Conservation (phyloP, 192 early-diverging fungal genomes). For the Backusella tuberculispora region DNA sequence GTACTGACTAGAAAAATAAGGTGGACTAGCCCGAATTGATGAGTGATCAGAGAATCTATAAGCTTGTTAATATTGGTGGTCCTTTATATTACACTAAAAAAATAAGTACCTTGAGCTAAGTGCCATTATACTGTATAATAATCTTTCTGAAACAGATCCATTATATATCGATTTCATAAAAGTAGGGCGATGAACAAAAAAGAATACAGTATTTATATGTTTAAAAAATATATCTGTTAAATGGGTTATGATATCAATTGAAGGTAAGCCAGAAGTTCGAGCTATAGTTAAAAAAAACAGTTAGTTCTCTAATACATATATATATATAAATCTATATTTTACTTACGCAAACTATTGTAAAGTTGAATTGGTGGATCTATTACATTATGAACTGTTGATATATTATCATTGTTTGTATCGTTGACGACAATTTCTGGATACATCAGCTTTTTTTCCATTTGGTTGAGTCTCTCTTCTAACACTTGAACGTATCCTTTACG, state of each 20-base stretch:
- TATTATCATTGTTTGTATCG: neutral
- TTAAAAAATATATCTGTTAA: conserved; percentile 53
- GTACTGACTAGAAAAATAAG: conserved; percentile 49
- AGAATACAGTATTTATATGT: conserved; percentile 47
- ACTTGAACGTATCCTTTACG: conserved; percentile 40
- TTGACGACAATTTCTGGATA: neutral
- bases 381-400: neutral
- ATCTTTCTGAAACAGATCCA: conserved; percentile 45
- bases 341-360: neutral
- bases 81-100: neutral
- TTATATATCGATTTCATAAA: conserved; percentile 47
- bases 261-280: conserved; percentile 26
- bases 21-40: conserved; percentile 46
- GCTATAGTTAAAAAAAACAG: neutral
- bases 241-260: conserved; percentile 48
- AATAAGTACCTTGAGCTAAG: conserved; percentile 40
- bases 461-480: conserved; percentile 31
- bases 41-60: conserved; percentile 46
- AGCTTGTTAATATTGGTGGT: neutral
- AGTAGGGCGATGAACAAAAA: conserved; percentile 50
- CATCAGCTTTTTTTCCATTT: conserved; percentile 18
- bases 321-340: neutral
- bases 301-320: neutral
- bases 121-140: conserved; percentile 52
- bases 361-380: neutral